A percentile compares a stretch with the other conserved stretches of the same genome.
Evolutionary conservation across 1,284 basidiomycete species (phyloP).

Genomic region (Trichosporon sp.): DNA sequence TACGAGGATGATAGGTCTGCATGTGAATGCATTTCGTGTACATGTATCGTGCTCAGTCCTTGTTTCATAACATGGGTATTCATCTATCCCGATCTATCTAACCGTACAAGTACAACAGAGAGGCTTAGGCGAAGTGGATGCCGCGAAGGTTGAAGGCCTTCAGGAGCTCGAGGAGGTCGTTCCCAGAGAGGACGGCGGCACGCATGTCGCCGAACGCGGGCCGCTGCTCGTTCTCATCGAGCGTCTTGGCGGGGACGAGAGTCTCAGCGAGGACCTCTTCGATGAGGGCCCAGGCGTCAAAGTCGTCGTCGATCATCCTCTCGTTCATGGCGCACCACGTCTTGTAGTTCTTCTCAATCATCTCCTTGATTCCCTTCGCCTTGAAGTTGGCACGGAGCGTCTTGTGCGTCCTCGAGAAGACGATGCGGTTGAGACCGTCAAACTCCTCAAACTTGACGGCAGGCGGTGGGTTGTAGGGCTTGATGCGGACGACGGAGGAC

Average conservation of each 20-base stretch:
- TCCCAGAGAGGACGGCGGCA: slow-evolving; percentile 80
- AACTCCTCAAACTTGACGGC: slow-evolving; percentile 96
- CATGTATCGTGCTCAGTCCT: slow-evolving; percentile 24
- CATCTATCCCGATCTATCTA: slow-evolving; percentile 17
- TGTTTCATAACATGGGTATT: neutral
- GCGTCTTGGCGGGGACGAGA: slow-evolving; percentile 32
- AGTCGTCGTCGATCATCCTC: slow-evolving; percentile 71
- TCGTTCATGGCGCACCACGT: slow-evolving; percentile 89
- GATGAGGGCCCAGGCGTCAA: slow-evolving; percentile 72
- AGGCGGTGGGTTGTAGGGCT: slow-evolving; percentile 91
- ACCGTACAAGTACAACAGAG: slow-evolving; percentile 27
- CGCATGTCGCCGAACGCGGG: slow-evolving; percentile 67
- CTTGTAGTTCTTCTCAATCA: slow-evolving; percentile 91
- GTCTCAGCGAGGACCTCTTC: slow-evolving; percentile 71
- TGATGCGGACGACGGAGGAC: slow-evolving; percentile 85
- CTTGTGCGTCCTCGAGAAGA: slow-evolving; percentile 91
- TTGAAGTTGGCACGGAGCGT: slow-evolving; percentile 81
- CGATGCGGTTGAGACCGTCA: slow-evolving; percentile 87
- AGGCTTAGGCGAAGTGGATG: slow-evolving; percentile 72
- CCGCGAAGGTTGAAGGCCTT: slow-evolving; percentile 80
- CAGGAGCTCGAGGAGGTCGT: slow-evolving; percentile 77
- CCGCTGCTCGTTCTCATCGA: slow-evolving; percentile 32
- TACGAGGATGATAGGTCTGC: slow-evolving; percentile 21
- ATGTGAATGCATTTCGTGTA: slow-evolving; percentile 35
- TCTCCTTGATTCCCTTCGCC: slow-evolving; percentile 90